These are phyloP conservation scores for Chlorella sp. DNA, from an alignment of 139 green algal species.

Conservation along the genomic window DNA sequence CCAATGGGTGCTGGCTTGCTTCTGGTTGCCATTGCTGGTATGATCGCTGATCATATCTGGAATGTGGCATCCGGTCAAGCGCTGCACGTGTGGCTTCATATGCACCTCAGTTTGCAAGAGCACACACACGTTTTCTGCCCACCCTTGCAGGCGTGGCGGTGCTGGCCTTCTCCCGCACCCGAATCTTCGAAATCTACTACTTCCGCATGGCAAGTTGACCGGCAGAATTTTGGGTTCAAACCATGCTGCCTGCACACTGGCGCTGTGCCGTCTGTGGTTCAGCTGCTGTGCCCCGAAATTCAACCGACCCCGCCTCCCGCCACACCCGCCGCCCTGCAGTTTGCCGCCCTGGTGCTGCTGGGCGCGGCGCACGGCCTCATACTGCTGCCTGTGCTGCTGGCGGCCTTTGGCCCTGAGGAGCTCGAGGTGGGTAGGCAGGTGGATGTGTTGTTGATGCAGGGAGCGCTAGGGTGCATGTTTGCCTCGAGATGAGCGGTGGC, in stretches of 20 bases:
- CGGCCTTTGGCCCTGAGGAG: conserved; percentile 58
- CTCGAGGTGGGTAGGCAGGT: conserved; percentile 5
- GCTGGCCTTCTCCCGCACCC: conserved; percentile 76
- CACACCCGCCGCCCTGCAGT: conserved; percentile 33
- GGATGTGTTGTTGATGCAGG: not conserved
- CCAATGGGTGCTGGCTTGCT: too few relatives aligned
- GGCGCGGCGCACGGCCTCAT: conserved; percentile 88
- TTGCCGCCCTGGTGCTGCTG: conserved; percentile 84
- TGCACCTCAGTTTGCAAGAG: not conserved
- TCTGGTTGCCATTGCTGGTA: not conserved
- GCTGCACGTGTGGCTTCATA: not conserved
- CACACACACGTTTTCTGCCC: not conserved
- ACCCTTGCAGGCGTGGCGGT: conserved; percentile 70
- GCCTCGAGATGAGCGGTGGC: not conserved
- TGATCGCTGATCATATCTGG: not conserved
- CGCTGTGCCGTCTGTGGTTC: too few relatives aligned
- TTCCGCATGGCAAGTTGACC: conserved; percentile 60
- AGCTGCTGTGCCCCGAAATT: too few relatives aligned
- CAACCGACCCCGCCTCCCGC: too few relatives aligned
- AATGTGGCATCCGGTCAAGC: too few relatives aligned
- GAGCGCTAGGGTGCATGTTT: not conserved
- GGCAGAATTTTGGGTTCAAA: too few relatives aligned
- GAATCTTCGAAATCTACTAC: conserved; percentile 78
- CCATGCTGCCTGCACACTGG: too few relatives aligned
- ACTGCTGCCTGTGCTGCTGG: conserved; percentile 86